Conservation (phyloP, 1,284 basidiomycete genomes). For the Mycena sp. region DNA sequence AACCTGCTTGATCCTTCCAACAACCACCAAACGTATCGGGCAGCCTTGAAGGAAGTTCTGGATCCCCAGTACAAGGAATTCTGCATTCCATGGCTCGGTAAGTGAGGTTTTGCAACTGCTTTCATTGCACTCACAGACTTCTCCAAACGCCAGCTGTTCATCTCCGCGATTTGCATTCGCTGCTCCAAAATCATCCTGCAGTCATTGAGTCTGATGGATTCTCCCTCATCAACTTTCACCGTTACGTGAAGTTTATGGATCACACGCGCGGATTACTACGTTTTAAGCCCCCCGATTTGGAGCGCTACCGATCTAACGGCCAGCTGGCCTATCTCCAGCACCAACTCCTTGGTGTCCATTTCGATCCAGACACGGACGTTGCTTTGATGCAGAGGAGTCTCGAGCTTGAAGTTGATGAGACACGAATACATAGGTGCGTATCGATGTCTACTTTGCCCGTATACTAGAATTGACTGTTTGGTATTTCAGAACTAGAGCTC, state of each 20-base stretch:
- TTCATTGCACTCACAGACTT: not conserved
- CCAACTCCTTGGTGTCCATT: slow-evolving; percentile 43
- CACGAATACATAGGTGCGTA: slow-evolving; percentile 36
- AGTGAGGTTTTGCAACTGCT: not conserved
- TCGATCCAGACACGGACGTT: slow-evolving; percentile 39
- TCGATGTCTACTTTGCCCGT: not conserved
- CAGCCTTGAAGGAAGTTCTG: slow-evolving; percentile 36
- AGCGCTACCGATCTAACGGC: slow-evolving; percentile 42
- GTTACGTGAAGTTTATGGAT: slow-evolving; percentile 38
- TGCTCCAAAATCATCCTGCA: slow-evolving; percentile 41
- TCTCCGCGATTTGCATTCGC: slow-evolving; percentile 46
- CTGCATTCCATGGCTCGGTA: slow-evolving; percentile 53
- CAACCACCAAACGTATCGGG: slow-evolving; percentile 49
- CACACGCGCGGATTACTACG: slow-evolving; percentile 46
- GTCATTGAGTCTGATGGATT: slow-evolving; percentile 41
- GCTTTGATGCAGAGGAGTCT: slow-evolving; percentile 43
- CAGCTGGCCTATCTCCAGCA: slow-evolving; percentile 52
- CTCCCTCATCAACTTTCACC: slow-evolving; percentile 54
- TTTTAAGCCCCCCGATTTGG: slow-evolving; percentile 45
- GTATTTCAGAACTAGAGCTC: slow-evolving; percentile 12
- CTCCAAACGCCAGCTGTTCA: slow-evolving; percentile 46
- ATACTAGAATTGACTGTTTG: not conserved
- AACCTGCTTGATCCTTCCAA: slow-evolving; percentile 44
- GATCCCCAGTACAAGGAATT: slow-evolving; percentile 30
- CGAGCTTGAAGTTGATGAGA: slow-evolving; percentile 42